These are phyloP conservation scores for Teratosphaeriaceae sp. DNA, from an alignment of 2,329 filamentous ascomycete genomes.

Conservation along the genomic window DNA sequence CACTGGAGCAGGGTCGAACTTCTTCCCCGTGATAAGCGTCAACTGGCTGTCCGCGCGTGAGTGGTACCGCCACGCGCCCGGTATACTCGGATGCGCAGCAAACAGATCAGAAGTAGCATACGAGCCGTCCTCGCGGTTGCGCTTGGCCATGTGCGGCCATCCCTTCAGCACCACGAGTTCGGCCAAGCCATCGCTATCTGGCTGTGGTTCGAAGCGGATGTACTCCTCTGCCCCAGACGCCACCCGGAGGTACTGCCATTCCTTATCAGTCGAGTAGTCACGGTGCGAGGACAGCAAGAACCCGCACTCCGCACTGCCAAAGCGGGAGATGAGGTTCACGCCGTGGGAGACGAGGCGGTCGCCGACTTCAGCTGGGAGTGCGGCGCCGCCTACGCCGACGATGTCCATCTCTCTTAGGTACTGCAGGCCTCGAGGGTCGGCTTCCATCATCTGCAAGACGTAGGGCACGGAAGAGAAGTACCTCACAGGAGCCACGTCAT, in stretches of 20 bases:
- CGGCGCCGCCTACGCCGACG: constrained; percentile 58
- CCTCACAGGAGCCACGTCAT: constrained; percentile 32
- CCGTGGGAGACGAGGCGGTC: constrained; percentile 44
- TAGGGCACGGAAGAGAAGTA: constrained; percentile 60
- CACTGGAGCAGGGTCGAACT: constrained; percentile 58
- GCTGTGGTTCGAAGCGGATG: constrained; percentile 43
- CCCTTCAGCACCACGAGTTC: constrained; percentile 50
- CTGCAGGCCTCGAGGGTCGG: constrained; percentile 36
- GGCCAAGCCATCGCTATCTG: constrained; percentile 32
- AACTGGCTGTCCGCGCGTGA: constrained; percentile 57
- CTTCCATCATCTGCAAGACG: constrained; percentile 48
- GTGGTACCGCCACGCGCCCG: constrained; percentile 56
- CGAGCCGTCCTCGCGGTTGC: constrained; percentile 52
- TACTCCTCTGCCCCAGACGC: constrained; percentile 24
- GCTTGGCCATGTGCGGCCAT: constrained; percentile 56
- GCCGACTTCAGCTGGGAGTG: constrained; percentile 48
- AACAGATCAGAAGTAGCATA: constrained; percentile 61
- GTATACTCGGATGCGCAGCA: constrained; percentile 44
- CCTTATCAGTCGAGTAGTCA: constrained; percentile 47
- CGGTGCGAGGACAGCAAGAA: constrained; percentile 59
- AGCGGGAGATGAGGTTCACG: constrained; percentile 55
- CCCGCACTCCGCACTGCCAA: constrained; percentile 60
- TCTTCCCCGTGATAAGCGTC: constrained; percentile 59
- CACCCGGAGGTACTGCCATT: constrained; percentile 55
- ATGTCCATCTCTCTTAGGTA: constrained; percentile 49